Percentiles rank a stretch among this genome's conserved stretches.
phyloP scores from a whole-genome alignment of 176 grass and related monocot genomes.

The Hsuehochloa calcarea region DNA sequence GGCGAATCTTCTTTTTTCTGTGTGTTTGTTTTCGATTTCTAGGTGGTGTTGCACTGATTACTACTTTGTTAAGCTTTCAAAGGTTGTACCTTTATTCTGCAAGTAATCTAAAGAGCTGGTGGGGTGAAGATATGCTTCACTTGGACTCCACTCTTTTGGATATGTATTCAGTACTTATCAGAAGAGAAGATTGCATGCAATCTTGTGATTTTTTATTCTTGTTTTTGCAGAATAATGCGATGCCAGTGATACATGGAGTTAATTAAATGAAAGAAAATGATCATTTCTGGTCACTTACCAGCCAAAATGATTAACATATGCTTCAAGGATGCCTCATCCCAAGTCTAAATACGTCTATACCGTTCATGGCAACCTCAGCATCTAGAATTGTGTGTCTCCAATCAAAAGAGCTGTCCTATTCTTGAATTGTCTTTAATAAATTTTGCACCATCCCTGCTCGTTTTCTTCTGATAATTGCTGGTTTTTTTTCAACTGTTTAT shows the following conservation, averaged over 20 bases:
- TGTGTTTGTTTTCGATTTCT: constrained; percentile 20
- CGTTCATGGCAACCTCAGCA: constrained; percentile 7
- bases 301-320: constrained; percentile 28
- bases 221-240: constrained; percentile 1
- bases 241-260: constrained; percentile 16
- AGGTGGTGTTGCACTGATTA: constrained; percentile 31
- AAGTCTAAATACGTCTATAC: constrained; percentile 19
- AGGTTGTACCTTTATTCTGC: constrained; percentile 27
- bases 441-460: background rate
- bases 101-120: constrained; percentile 3
- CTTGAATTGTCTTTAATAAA: constrained; percentile 18
- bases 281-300: background rate
- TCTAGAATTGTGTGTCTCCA: background rate
- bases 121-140: constrained; percentile 31
- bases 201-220: background rate
- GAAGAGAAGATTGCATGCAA: constrained; percentile 25
- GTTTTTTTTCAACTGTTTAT: background rate
- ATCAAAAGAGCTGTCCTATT: constrained; percentile 35
- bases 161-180: constrained; percentile 21
- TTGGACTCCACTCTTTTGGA: constrained; percentile 42
- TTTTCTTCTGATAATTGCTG: constrained; percentile 34
- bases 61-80: constrained; percentile 12
- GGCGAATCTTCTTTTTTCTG: constrained; percentile 7
- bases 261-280: constrained; percentile 8
- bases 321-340: constrained; percentile 24